phyloP scores from a whole-genome alignment of 2,329 filamentous ascomycete species.

The Pseudocercospora eumusae region DNA sequence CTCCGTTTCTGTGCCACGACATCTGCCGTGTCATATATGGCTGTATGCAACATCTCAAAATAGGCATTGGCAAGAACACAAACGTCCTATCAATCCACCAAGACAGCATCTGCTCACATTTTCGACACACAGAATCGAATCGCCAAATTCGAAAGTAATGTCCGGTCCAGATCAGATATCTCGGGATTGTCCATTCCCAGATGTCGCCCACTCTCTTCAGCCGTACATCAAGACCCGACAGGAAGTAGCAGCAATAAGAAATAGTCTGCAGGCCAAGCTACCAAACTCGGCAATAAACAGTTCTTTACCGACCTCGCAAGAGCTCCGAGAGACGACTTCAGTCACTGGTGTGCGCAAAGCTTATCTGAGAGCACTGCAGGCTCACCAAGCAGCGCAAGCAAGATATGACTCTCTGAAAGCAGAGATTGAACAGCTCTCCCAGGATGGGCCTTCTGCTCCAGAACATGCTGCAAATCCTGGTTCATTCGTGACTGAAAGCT shows the following conservation, averaged over 20 bases:
- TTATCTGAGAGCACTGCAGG: conserved; percentile 36
- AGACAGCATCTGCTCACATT: neutral
- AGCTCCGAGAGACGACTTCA: conserved; percentile 20
- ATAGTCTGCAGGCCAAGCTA: conserved; percentile 33
- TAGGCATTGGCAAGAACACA: conserved; percentile 1
- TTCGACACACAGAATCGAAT: too few relatives aligned
- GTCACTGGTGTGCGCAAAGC: conserved; percentile 37
- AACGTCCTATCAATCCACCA: neutral
- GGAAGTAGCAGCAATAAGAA: conserved; percentile 34
- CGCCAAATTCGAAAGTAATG: too few relatives aligned
- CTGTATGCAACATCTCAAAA: neutral
- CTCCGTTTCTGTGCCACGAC: neutral
- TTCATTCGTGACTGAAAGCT: conserved; percentile 24
- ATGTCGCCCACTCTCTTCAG: conserved; percentile 33
- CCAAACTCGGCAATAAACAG: conserved; percentile 24
- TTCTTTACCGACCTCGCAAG: conserved; percentile 8
- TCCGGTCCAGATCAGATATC: neutral
- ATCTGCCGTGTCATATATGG: neutral
- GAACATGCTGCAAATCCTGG: conserved; percentile 4
- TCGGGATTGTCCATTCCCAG: conserved; percentile 33
- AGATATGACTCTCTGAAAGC: conserved; percentile 36
- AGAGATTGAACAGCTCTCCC: conserved; percentile 31
- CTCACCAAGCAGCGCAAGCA: conserved; percentile 34
- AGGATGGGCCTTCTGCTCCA: neutral
- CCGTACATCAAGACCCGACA: conserved; percentile 38